Percentiles rank a stretch among this genome's conserved stretches.
Evolutionary conservation across 257 asterid genomes (phyloP).

Genomic region (Fraxinus cuspidata): DNA sequence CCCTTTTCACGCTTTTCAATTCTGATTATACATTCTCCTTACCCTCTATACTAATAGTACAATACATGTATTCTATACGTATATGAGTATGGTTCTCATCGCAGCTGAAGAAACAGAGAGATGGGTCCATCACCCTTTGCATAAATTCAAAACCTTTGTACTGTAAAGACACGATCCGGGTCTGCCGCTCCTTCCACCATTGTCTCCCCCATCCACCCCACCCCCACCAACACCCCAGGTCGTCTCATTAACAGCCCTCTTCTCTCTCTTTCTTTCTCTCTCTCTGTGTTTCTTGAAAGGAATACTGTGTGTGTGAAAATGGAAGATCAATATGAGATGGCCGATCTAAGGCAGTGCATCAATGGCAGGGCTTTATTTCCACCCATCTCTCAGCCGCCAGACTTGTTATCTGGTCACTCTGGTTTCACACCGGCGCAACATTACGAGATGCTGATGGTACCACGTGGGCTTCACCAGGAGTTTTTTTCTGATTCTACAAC

Average conservation of each 20-base stretch:
- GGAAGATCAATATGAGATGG: conserved; percentile 77
- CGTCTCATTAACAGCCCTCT: neutral
- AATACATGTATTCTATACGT: conserved; percentile 7
- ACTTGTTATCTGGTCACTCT: conserved; percentile 47
- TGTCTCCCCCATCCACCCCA: conserved; percentile 28
- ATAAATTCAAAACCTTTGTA: conserved; percentile 49
- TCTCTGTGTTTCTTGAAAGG: neutral
- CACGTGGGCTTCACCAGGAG: conserved; percentile 31
- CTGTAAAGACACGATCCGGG: conserved; percentile 82
- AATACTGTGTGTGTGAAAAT: conserved; percentile 27
- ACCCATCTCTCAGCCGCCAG: conserved; percentile 47
- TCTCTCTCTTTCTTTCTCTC: conserved; percentile 5
- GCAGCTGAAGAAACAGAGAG: conserved; percentile 24
- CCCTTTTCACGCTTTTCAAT: conserved; percentile 30
- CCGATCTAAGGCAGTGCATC: conserved; percentile 73
- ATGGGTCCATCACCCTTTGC: conserved; percentile 56
- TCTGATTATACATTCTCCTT: neutral
- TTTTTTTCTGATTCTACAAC: conserved; percentile 51
- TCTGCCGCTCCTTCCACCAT: conserved; percentile 74
- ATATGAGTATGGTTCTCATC: conserved; percentile 15
- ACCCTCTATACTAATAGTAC: neutral
- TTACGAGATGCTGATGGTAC: conserved; percentile 53
- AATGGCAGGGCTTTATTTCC: conserved; percentile 55
- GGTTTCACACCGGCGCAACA: conserved; percentile 39
- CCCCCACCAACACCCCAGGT: neutral